These are phyloP conservation scores for Casaregolazyma suthepensis DNA, from an alignment of 1,139 yeast genomes.

Conservation along the genomic window DNA sequence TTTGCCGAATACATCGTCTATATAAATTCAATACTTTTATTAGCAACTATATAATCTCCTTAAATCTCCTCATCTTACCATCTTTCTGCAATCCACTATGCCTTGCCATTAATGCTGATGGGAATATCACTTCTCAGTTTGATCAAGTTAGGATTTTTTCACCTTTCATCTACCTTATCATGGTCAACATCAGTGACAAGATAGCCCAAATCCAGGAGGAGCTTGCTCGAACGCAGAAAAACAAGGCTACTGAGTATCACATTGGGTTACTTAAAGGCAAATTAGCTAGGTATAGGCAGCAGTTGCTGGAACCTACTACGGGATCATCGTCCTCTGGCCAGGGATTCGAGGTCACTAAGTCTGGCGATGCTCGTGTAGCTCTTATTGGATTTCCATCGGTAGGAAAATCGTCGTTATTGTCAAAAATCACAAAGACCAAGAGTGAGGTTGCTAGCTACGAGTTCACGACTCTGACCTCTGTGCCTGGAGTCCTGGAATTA, in stretches of 20 bases:
- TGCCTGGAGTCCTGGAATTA: slow-evolving; percentile 90
- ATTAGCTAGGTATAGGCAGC: slow-evolving; percentile 88
- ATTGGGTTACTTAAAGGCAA: slow-evolving; percentile 91
- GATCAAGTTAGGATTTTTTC: background rate
- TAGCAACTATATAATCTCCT: background rate
- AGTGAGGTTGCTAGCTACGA: slow-evolving; percentile 94
- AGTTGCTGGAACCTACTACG: slow-evolving; percentile 83
- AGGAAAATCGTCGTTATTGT: slow-evolving; percentile 86
- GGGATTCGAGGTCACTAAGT: slow-evolving; percentile 92
- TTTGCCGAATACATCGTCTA: slow-evolving; percentile 33
- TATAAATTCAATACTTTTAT: slow-evolving; percentile 32
- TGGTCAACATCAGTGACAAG: slow-evolving; percentile 47
- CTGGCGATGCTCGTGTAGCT: slow-evolving; percentile 95
- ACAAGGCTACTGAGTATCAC: slow-evolving; percentile 97
- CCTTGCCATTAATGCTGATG: slow-evolving; percentile 7
- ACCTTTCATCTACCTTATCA: background rate
- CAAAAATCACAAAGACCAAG: slow-evolving; percentile 82
- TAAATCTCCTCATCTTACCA: slow-evolving; percentile 18
- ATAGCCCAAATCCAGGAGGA: slow-evolving; percentile 90
- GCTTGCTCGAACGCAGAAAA: slow-evolving; percentile 90
- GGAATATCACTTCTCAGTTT: background rate
- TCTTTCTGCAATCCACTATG: slow-evolving; percentile 29
- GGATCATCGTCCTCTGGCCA: slow-evolving; percentile 71
- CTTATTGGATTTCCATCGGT: slow-evolving; percentile 96
- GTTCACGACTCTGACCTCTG: slow-evolving; percentile 93